Evolutionary conservation across 345 rosid genomes (phyloP), one percentile per base, ranked within the genome.

Genomic region (Murraya koenigii): DNA sequence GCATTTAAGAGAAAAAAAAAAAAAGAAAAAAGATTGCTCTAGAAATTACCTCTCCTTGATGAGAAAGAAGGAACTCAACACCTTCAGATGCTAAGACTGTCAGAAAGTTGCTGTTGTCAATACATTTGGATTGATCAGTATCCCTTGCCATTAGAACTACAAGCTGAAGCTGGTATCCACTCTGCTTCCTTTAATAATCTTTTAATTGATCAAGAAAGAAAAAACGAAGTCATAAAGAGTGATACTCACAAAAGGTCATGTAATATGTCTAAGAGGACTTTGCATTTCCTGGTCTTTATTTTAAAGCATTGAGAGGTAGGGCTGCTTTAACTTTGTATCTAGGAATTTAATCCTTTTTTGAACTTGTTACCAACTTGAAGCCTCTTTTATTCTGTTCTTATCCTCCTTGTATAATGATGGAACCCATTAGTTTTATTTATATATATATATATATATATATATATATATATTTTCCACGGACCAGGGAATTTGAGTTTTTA

Each of bases 41-140:
- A 23, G 30, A 58, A 13, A 19, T 72, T 85, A 88, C 95, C 91
- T 85, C 80, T 74, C 85, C 86, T 70, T 85, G 81, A 81, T 68
- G 80, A 6, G 95, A 89, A 56, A 85, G 75, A 76, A 91, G 91
- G 76, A 84, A 91, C 69, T 89, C 89, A 74, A 91, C 83, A 61
- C 87, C 95, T 78, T 84, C 80, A 74, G 93, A 80, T 66, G 86
- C 83, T 83, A 88, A 82, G 81, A 83, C 62, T 25, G 84, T 74
- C 76, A 77, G 59, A 52, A 88, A 72, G 63, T 86, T 86, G n/a
- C 77, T 77, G 55, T 25, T 77, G 55, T 81, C 80, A 15, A 81
- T 68, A 71, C 58, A 41, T 33, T 54, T 63, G 26, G 71, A 47
- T 73, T 79, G 86, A 73, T 63, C 17, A 74, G 78, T 84, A 66